phyloP scores from a whole-genome alignment of 352 stramenopile species.

The Phytopythium aichiense region DNA sequence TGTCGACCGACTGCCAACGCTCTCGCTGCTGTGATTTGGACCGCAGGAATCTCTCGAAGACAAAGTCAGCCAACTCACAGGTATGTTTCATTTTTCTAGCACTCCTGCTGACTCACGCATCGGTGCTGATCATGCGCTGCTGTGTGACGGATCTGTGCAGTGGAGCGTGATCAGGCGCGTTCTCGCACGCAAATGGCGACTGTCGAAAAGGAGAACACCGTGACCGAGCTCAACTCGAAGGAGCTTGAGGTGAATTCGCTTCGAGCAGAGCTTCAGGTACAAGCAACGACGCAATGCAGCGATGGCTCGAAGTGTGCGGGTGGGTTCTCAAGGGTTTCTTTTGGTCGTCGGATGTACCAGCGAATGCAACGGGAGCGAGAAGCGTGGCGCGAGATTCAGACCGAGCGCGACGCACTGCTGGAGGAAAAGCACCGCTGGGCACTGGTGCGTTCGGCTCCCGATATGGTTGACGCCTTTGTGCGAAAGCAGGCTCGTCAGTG shows the following conservation, averaged over 20 bases:
- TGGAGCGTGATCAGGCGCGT: slow-evolving; percentile 72
- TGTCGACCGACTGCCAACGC: neutral
- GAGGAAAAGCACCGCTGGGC: slow-evolving; percentile 86
- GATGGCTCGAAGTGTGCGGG: too few species aligned
- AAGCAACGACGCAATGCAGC: too few species aligned
- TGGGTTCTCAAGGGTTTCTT: too few species aligned
- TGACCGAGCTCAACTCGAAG: slow-evolving; percentile 38
- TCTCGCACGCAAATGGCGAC: slow-evolving; percentile 56
- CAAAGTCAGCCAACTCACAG: slow-evolving; percentile 58
- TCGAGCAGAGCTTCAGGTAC: slow-evolving; percentile 45
- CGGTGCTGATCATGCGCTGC: neutral
- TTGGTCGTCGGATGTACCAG: slow-evolving; percentile 10
- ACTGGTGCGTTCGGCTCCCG: slow-evolving; percentile 50
- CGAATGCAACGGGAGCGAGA: slow-evolving; percentile 73
- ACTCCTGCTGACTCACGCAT: too few species aligned
- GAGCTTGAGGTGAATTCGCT: slow-evolving; percentile 44
- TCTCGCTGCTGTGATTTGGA: neutral
- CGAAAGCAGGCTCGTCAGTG: neutral
- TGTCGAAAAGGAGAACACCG: slow-evolving; percentile 66
- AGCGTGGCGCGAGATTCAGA: slow-evolving; percentile 72
- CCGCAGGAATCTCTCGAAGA: slow-evolving; percentile 71
- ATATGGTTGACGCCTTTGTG: too few species aligned
- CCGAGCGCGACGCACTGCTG: slow-evolving; percentile 69
- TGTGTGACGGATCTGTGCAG: too few species aligned
- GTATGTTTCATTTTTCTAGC: too few species aligned